Percentiles rank a stretch among this genome's conserved stretches.
Conservation (phyloP, 2,329 filamentous ascomycete genomes). For the Colletotrichum musicola region DNA sequence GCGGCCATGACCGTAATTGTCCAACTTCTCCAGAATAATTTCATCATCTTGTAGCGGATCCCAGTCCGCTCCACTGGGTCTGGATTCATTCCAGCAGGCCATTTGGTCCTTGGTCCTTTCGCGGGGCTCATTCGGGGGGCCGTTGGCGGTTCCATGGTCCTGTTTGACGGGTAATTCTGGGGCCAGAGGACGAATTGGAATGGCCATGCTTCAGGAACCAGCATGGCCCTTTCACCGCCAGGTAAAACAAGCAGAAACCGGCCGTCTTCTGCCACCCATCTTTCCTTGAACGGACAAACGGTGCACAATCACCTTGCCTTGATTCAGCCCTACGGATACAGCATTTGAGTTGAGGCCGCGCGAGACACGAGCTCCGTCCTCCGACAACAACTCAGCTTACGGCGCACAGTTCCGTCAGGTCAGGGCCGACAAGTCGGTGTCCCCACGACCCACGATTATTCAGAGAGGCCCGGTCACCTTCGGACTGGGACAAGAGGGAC, state of each 20-base stretch:
- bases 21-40: slow-evolving; percentile 13
- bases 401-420: no score
- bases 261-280: not conserved
- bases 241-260: slow-evolving; percentile 3
- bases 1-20: slow-evolving; percentile 24
- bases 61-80: slow-evolving; percentile 11
- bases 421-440: not conserved
- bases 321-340: slow-evolving; percentile 17
- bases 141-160: slow-evolving; percentile 14
- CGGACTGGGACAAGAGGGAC: not conserved
- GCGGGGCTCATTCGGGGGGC: slow-evolving; percentile 21
- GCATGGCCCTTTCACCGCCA: not conserved
- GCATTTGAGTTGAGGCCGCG: slow-evolving; percentile 4
- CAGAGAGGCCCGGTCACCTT: not conserved
- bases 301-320: not conserved
- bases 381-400: no score
- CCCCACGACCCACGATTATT: not conserved
- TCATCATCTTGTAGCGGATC: not conserved
- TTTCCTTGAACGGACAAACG: not conserved
- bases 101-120: not conserved
- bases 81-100: slow-evolving; percentile 20
- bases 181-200: slow-evolving; percentile 11
- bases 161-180: slow-evolving; percentile 25
- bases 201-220: not conserved
- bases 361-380: not conserved